phyloP scores from a whole-genome alignment of 495 filamentous ascomycete species.

The Tricharina praecox region DNA sequence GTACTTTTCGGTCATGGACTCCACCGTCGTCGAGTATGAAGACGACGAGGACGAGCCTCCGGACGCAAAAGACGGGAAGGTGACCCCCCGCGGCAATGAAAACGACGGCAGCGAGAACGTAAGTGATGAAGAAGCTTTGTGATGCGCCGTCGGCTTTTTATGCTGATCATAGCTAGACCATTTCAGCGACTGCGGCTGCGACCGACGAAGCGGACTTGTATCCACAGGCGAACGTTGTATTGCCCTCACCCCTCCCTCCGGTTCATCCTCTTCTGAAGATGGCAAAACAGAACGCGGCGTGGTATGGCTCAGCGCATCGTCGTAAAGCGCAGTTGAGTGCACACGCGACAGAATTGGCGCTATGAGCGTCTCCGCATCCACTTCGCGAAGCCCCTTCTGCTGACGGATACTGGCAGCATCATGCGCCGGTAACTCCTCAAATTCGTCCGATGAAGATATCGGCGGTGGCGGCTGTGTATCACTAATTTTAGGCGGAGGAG shows the following conservation, averaged over 20 bases:
- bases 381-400: constrained; percentile 10
- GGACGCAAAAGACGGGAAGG: constrained; percentile 1
- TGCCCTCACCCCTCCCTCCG: neutral
- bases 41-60: neutral
- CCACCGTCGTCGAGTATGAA: neutral
- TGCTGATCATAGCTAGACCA: no score
- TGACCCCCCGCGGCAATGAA: neutral
- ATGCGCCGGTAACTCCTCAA: neutral
- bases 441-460: neutral
- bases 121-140: constrained; percentile 1
- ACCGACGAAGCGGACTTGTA: neutral
- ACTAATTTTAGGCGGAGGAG: no score
- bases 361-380: constrained; percentile 18
- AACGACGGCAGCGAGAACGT: constrained; percentile 5
- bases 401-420: neutral
- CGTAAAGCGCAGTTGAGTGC: constrained; percentile 14
- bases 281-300: neutral
- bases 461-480: neutral
- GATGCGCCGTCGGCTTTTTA: neutral
- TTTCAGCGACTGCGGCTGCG: neutral
- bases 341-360: constrained; percentile 19
- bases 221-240: neutral
- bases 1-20: neutral
- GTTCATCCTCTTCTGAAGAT: constrained; percentile 4
- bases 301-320: constrained; percentile 1